Base-by-base conservation (phyloP, 2,329 filamentous ascomycete genomes). In the Sordariomycetes sp. region DNA sequence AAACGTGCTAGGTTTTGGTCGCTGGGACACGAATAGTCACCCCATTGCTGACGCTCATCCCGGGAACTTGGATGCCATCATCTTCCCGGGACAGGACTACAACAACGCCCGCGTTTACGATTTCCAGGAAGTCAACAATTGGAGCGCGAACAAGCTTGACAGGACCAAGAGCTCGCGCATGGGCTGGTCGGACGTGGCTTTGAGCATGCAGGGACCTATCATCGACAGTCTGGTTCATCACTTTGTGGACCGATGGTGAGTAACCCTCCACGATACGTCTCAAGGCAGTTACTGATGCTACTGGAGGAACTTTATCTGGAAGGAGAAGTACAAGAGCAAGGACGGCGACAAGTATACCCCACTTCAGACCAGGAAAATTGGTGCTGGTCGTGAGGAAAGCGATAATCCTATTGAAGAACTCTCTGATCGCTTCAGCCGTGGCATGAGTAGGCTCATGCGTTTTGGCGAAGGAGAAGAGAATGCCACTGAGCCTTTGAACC, bases 31-130 rank as follows among this genome's bases (percentile, higher is more conserved):
- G 6, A 85, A 85, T 54, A 78, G 81, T 38, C 88, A 95, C 53
- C 75, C 83, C 2, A 86, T 94, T 42, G 75, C 86, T 4, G 86
- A 93, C 57, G 79, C 79, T 11, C 87, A 94, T 51, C 86, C 86
- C 0, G 75, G 75, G 4, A 74, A 94, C 53, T 53, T 93, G 17
- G 75, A 86, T 38, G 64, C 73, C 18, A 86, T 85, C 28, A 57
- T 94, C 9, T 94, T 90, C 55, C 85, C 86, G 0, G 87, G 88
- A 1, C 88, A 94, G 51, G 88, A 94, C 48, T 94, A 85, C 64
- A 94, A 94, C 61, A 94, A 94, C 46, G 86, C 86, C 17, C 70
- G 79, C 33, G 77, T 93, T 21, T 82, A 83, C 52, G 88, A 92
- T 55, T 90, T 92, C 54, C 69, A 78, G 30, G 76, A 86, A 46